Evolutionary conservation across 257 asterid genomes (phyloP).

Genomic region (Nicotiana noctiflora): DNA sequence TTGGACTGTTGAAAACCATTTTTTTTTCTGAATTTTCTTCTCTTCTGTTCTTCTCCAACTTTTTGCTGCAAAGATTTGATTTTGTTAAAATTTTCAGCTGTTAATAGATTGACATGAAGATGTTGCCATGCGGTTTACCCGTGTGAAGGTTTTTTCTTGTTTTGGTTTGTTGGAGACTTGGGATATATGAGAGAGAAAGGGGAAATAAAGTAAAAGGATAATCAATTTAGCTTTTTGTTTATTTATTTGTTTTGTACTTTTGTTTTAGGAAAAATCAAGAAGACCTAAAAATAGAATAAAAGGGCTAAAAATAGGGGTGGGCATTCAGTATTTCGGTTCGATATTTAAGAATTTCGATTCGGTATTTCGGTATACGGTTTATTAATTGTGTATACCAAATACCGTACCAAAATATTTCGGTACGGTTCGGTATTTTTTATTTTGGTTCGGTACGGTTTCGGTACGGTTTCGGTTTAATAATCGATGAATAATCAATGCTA

Average conservation of each 20-base stretch:
- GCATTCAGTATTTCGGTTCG: no score
- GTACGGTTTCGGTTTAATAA: no score
- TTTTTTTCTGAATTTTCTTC: not conserved
- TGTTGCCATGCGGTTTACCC: not conserved
- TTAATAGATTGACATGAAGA: not conserved
- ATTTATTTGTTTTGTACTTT: no score
- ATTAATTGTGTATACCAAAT: no score
- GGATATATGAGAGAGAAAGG: not conserved
- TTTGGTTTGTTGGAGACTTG: not conserved
- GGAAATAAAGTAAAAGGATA: not conserved
- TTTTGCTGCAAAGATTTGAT: not conserved
- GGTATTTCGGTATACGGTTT: no score
- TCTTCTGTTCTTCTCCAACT: not conserved
- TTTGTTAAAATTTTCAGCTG: not conserved
- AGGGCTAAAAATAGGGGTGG: no score
- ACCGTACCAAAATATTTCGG: no score
- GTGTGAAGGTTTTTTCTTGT: not conserved
- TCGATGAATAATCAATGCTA: no score
- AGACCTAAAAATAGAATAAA: not conserved
- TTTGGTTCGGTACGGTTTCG: no score
- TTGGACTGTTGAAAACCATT: conserved; percentile 71
- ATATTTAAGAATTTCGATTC: no score
- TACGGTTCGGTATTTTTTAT: no score
- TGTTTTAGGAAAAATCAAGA: not conserved
- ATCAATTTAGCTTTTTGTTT: not conserved